Evolutionary conservation across 2,329 filamentous ascomycete genomes (phyloP), one percentile per base, ranked within the genome.

Genomic region (Arthrobotrys pseudoclavata): DNA sequence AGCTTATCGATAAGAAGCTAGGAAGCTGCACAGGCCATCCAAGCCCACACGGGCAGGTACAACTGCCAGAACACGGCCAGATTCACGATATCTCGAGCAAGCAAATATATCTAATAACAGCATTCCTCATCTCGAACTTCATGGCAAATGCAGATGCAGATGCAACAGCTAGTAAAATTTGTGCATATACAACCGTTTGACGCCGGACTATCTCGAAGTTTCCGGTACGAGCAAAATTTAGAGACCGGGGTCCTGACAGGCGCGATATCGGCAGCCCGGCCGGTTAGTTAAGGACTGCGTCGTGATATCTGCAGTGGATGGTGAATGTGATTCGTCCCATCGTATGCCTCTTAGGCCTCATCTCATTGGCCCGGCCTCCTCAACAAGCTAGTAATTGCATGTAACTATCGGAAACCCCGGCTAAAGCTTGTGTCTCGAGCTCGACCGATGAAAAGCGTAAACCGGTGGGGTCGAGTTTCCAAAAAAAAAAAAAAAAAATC

Each of bases 211-310:
- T 57, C 42, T 45, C 42, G n/a, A 45, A 45, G 42, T 45, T 71
- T 57, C 68, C 68, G n/a, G 50, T 64, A 63, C 57, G 48, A 71
- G 31, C 31, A 31, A 47, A 71, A 42, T 57, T 71, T 5, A 40
- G 64, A 64, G 66, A 34, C 42, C 42, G 18, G 31, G 26, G n/a
- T 31, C 22, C 24, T 26, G 7, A 34, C 29, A 37, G 50, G 66
- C 69, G 69, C 62, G 69, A 67, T 74, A 67, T 74, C 63, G 70
- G 63, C 63, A 67, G 55, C 63, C 62, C 63, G 70, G 48, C 47
- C 63, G 45, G 69, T 47, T 45, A 45, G 42, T 31, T 24, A 29
- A 34, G 26, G 31, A 22, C 34, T 42, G 37, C n/a, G 34, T 67
- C 63, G 63, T 67, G 63, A 67, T 67, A 31, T 26, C 45, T 63